phyloP scores from a whole-genome alignment of 495 filamentous ascomycete genomes.

The Haplographium delicatum region DNA sequence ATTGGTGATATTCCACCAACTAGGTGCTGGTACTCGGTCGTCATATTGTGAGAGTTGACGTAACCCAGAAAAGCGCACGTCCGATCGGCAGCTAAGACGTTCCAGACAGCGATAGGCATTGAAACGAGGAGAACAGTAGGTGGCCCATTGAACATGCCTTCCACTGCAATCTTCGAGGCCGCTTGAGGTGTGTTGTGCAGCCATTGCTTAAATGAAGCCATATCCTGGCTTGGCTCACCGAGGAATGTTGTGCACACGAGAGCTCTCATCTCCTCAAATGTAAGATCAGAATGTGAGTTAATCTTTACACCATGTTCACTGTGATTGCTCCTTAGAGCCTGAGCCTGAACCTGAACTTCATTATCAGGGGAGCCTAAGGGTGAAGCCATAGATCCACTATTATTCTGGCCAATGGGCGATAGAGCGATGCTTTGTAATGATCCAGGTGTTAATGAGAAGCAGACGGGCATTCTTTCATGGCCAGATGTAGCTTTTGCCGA shows the following conservation, averaged over 20 bases:
- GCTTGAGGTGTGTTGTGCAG: slow-evolving; percentile 42
- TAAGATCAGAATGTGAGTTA: slow-evolving; percentile 39
- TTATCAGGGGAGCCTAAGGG: slow-evolving; percentile 35
- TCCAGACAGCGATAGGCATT: slow-evolving; percentile 50
- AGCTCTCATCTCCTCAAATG: slow-evolving; percentile 47
- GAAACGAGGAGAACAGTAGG: slow-evolving; percentile 52
- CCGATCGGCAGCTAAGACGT: slow-evolving; percentile 48
- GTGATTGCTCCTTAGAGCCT: slow-evolving; percentile 17
- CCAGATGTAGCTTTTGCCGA: slow-evolving; percentile 29
- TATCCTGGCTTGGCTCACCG: slow-evolving; percentile 50
- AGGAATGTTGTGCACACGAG: slow-evolving; percentile 53
- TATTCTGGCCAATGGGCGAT: slow-evolving; percentile 33
- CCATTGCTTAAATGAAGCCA: slow-evolving; percentile 54
- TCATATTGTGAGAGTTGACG: slow-evolving; percentile 54
- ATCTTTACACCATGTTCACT: slow-evolving; percentile 16
- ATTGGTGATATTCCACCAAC: slow-evolving; percentile 35
- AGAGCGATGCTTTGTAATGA: slow-evolving; percentile 42
- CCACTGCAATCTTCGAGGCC: slow-evolving; percentile 46
- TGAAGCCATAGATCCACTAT: slow-evolving; percentile 32
- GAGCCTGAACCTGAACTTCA: slow-evolving; percentile 24
- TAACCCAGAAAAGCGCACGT: slow-evolving; percentile 52
- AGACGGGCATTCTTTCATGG: slow-evolving; percentile 38
- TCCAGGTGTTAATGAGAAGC: slow-evolving; percentile 43
- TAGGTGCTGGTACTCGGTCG: slow-evolving; percentile 47
- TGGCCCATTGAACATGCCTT: slow-evolving; percentile 54